Percentiles rank a stretch among this genome's conserved stretches.
These are phyloP conservation scores for Pythium dissimile DNA, from an alignment of 352 stramenopile genomes.

Conservation along the genomic window DNA sequence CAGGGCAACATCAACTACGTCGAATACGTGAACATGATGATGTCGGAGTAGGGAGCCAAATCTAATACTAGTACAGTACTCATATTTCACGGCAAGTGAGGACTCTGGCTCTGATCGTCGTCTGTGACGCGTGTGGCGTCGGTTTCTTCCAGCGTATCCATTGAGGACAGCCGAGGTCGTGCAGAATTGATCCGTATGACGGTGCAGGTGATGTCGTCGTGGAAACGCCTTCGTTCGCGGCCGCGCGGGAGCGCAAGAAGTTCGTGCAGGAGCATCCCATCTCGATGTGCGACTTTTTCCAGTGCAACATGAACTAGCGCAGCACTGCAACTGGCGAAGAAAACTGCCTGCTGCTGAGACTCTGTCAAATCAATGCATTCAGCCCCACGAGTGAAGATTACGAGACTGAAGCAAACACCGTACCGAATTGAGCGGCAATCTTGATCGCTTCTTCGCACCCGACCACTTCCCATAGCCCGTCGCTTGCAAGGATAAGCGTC, in stretches of 20 bases:
- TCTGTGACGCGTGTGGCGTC: slow-evolving; percentile 1
- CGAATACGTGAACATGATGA: slow-evolving; percentile 96
- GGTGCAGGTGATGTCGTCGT: slow-evolving; percentile 82
- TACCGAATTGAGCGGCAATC: slow-evolving; percentile 73
- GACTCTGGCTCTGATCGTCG: slow-evolving; percentile 1
- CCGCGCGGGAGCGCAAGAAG: slow-evolving; percentile 53
- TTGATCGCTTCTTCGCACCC: slow-evolving; percentile 54
- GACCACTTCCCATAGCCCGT: slow-evolving; percentile 82
- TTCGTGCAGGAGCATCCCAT: slow-evolving; percentile 70
- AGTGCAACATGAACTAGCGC: slow-evolving; percentile 67
- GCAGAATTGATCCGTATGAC: slow-evolving; percentile 51
- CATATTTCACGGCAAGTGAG: slow-evolving; percentile 6
- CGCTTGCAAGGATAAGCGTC: slow-evolving; percentile 75
- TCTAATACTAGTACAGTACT: neutral
- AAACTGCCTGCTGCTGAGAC: slow-evolving; percentile 11
- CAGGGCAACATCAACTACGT: slow-evolving; percentile 93
- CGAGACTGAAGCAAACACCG: neutral
- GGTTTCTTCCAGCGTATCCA: slow-evolving; percentile 13
- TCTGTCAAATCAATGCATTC: neutral
- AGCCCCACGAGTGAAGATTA: neutral
- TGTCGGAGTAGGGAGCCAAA: slow-evolving; percentile 69
- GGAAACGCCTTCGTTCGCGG: slow-evolving; percentile 45
- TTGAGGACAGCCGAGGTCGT: slow-evolving; percentile 4
- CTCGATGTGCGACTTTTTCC: slow-evolving; percentile 64
- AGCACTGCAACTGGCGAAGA: slow-evolving; percentile 50